phyloP scores from a whole-genome alignment of 345 rosid genomes.

The Mercurialis annua region DNA sequence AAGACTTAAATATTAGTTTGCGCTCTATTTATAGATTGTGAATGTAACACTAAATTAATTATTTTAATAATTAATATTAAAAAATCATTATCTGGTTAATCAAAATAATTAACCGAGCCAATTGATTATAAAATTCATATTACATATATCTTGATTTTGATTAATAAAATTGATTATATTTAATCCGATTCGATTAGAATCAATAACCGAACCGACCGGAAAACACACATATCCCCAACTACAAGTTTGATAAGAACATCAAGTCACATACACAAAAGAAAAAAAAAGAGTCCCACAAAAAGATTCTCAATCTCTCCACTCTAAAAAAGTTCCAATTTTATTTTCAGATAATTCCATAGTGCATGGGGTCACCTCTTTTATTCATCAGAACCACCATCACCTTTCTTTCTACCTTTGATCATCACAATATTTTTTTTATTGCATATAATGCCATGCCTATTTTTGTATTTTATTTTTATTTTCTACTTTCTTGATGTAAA shows the following conservation, averaged over 20 bases:
- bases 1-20: no score
- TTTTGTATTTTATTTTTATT: not conserved
- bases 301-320: conserved; percentile 33
- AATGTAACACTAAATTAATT: no score
- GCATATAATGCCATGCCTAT: not conserved
- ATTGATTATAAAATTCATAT: no score
- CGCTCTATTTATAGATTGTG: no score
- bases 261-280: not conserved
- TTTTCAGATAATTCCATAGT: conserved; percentile 37
- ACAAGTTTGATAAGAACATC: conserved; percentile 18
- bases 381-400: conserved; percentile 22
- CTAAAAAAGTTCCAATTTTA: conserved; percentile 18
- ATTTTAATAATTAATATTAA: no score
- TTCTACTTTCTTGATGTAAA: not conserved
- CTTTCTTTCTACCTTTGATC: conserved; percentile 16
- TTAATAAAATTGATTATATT: no score
- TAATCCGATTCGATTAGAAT: no score
- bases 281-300: conserved; percentile 22
- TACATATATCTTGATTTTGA: no score
- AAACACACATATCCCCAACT: not conserved
- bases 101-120: no score
- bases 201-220: no score
- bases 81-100: no score
- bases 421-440: not conserved
- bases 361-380: conserved; percentile 41